Evolutionary conservation across 1,139 yeast species (phyloP).

Genomic region (Nakaseomyces uthaithaninus): DNA sequence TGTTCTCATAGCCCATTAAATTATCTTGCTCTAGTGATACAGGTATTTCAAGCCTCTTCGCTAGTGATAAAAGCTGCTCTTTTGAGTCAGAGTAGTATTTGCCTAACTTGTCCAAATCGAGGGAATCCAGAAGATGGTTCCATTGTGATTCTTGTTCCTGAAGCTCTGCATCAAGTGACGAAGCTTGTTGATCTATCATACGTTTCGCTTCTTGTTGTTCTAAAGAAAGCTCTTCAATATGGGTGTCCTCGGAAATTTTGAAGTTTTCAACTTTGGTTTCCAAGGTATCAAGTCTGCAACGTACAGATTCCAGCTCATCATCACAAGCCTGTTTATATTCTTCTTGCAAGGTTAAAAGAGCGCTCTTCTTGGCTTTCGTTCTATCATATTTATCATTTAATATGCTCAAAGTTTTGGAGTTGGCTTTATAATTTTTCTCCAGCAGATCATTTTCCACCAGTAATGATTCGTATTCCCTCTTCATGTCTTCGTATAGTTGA

Average conservation of each 20-base stretch:
- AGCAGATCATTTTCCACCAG: conserved; percentile 55
- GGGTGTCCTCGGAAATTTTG: conserved; percentile 47
- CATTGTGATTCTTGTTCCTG: conserved; percentile 1
- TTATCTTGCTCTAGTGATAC: not conserved
- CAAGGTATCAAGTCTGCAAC: conserved; percentile 56
- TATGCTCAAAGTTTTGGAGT: conserved; percentile 37
- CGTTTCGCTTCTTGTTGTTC: conserved; percentile 27
- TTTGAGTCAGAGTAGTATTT: not conserved
- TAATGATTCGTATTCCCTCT: conserved; percentile 63
- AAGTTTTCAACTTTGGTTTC: conserved; percentile 39
- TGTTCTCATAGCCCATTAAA: conserved; percentile 36
- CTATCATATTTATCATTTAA: conserved; percentile 4
- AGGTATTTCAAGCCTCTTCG: not conserved
- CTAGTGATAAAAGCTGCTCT: not conserved
- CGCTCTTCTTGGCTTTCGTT: conserved; percentile 11
- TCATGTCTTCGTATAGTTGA: conserved; percentile 30
- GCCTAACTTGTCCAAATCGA: not conserved
- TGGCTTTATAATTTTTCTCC: conserved; percentile 53
- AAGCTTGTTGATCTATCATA: not conserved
- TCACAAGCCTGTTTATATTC: conserved; percentile 44
- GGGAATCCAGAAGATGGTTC: not conserved
- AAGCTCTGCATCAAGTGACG: not conserved
- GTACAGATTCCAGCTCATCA: conserved; percentile 47
- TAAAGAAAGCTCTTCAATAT: conserved; percentile 35
- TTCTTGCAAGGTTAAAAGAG: conserved; percentile 38